Percentiles rank a stretch among this genome's conserved stretches.
phyloP scores from a whole-genome alignment of 768 basidiomycete species.

The Russula olivacea region DNA sequence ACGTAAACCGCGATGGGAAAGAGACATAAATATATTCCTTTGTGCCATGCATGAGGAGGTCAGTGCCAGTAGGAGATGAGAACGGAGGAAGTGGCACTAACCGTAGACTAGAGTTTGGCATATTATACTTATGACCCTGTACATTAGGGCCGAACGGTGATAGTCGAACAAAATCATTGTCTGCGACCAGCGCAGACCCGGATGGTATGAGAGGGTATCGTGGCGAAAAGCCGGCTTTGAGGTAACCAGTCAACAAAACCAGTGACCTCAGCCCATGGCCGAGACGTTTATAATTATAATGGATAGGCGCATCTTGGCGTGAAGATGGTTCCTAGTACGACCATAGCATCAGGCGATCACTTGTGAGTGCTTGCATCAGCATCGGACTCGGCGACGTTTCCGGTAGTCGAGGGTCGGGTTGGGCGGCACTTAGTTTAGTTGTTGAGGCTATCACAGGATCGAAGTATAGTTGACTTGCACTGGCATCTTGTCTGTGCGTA shows the following conservation, averaged over 20 bases:
- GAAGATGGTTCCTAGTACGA: not conserved
- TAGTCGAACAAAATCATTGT: not conserved
- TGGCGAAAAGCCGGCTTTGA: not conserved
- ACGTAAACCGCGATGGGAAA: not conserved
- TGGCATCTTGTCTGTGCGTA: too few relatives aligned
- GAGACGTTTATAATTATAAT: not conserved
- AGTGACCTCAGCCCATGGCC: not conserved
- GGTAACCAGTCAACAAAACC: not conserved
- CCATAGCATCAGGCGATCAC: not conserved
- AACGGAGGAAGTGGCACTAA: not conserved
- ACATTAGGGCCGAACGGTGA: not conserved
- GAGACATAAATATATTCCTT: constrained; percentile 13
- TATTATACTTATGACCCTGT: constrained; percentile 7
- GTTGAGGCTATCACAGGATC: too few relatives aligned
- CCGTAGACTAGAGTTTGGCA: constrained; percentile 6
- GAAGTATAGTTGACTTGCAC: too few relatives aligned
- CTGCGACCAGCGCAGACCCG: constrained; percentile 3
- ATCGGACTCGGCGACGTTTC: too few relatives aligned
- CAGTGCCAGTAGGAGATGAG: not conserved
- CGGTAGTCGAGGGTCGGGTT: too few relatives aligned
- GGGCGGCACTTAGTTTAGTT: not conserved
- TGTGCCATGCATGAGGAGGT: not conserved
- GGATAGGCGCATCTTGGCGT: not conserved
- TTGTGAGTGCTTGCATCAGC: too few relatives aligned
- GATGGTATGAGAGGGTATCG: not conserved